Base-by-base conservation (phyloP, 371 early-diverging fungal species). In the Rhizomucor pusillus region DNA sequence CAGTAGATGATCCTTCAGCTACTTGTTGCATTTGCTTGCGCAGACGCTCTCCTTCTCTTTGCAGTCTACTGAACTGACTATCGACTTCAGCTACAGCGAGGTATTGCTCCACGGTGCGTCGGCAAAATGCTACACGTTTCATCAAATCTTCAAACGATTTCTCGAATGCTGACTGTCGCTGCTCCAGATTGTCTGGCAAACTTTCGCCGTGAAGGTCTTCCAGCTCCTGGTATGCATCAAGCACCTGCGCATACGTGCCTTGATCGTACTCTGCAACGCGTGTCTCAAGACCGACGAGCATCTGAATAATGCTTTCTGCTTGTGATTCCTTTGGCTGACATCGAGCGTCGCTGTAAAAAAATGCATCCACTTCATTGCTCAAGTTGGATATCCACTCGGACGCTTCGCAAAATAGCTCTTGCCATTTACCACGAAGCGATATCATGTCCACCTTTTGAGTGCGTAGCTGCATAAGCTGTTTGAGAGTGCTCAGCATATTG, bases 171-270 rank as follows among this genome's bases (percentile, higher is more conserved):
- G 56, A 55, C 47, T 74, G 69, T 14, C 59, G 59, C 13, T 34
- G 43, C 16, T 60, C 39, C 29, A 70, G 47, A 39, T 47, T 53
- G 5, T 49, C 59, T 1, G 65, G 65, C 41, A 65, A 24, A 18
- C 29, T 22, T n/a, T 50, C 57, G 4, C 46, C 49, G 19, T 44
- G 33, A 5, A 50, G 19, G 39, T 66, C 64, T 4, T 57, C 60
- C 18, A 64, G 35, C n/a, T 72, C 73, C 47, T 71, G 68, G 37
- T 63, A 67, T 2, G 59, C 56, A 29, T 68, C 61, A n/a, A 55
- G 34, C 1, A 68, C 63, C 10, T 59, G 41, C 10, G 67, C 23
- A 25, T 67, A 65, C 1, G 37, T 43, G 9, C 56, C 52, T 49
- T 61, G 56, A 43, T 69, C 63, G 34, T 52, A 67, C 18, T 56